Evolutionary conservation across 192 early-diverging fungal genomes (phyloP), one percentile per base, ranked within the genome.

Genomic region (Entomortierella chlamydospora): DNA sequence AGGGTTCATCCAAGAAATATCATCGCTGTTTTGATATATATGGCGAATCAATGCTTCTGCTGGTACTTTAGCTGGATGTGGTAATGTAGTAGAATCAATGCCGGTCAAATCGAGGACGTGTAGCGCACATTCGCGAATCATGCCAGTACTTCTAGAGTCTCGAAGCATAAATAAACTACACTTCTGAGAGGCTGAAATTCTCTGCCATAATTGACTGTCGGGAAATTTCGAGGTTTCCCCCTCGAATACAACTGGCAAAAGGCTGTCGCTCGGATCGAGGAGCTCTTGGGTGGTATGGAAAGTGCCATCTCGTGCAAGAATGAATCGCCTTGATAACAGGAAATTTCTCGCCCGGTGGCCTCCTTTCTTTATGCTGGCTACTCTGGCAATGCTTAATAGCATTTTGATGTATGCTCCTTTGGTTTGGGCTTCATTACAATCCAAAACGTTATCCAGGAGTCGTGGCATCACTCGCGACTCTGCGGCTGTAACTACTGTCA

Each of bases 1-100:
- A n/a, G 37, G 31, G 7, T 61, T 52, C 72, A 73, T 73, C 72
- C 72, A 73, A 26, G 59, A 11, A 18, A 62, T 28, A 2, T 18
- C 28, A 7, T 31, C 51, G 1, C 42, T 31, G 0, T 52, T 11
- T n/a, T 51, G 29, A 25, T 72, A 72, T 53, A 72, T 64, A n/a
- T 58, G 29, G 11, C 28, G 29, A 13, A 72, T 54, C 4, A 72
- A 18, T 4, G 4, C 17, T 11, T 20, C 8, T n/a, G 55, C 47
- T n/a, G 31, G 29, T 25, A 25, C 5, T 11, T 25, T 10, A 28
- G 43, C 15, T 11, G 34, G 10, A 37, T 4, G 10, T 7, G 5
- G 4, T 4, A 10, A 37, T 37, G 34, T 7, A 37, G 34, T 10
- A 7, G 10, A 37, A 37, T 37, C 5, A 37, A 4, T 37, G 34